phyloP scores from a whole-genome alignment of 306 rosid genomes.

The Glycine soja region DNA sequence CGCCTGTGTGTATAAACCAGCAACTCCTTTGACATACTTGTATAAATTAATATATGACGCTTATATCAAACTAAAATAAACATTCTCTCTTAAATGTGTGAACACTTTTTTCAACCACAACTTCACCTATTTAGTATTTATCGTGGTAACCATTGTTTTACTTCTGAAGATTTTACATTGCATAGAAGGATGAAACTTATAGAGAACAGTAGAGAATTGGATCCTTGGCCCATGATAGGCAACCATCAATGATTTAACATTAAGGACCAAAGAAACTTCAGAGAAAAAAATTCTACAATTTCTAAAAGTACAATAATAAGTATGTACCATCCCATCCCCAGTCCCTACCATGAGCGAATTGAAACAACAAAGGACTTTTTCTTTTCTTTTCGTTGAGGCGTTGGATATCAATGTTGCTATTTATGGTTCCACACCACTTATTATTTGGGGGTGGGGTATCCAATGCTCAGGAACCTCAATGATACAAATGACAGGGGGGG shows the following conservation, averaged over 20 bases:
- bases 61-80: no score
- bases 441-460: not conserved
- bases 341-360: not conserved
- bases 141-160: not conserved
- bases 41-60: no score
- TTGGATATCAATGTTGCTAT: not conserved
- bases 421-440: not conserved
- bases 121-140: not conserved
- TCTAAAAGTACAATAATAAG: not conserved
- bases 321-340: conserved; percentile 10
- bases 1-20: no score
- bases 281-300: not conserved
- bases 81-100: no score
- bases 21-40: no score
- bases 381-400: not conserved
- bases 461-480: no score
- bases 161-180: not conserved
- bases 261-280: not conserved
- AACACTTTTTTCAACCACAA: not conserved
- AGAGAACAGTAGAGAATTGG: no score
- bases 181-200: not conserved
- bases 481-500: no score
- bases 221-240: no score
- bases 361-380: no score
- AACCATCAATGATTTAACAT: not conserved